Evolutionary conservation across 192 early-diverging fungal species (phyloP), one percentile per base, ranked within the genome.

Genomic region (Borealophlyctis nickersoniae): DNA sequence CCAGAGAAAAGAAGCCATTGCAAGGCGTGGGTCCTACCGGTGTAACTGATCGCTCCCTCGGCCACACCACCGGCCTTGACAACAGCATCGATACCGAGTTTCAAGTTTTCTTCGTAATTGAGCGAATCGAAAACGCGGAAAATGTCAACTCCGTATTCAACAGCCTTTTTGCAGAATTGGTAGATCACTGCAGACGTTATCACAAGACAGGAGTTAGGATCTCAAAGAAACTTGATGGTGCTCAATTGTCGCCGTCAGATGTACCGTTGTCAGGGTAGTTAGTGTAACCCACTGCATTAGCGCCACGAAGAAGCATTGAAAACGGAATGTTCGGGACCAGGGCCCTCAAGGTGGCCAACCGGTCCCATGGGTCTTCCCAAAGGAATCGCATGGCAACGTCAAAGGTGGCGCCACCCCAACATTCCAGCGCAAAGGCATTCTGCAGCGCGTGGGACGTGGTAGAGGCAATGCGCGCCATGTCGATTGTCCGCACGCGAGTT

Each of bases 61-160:
- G 91, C 86, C 34, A 98, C 90, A 77, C 95, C 95, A 49, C 93
- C 93, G 23, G 95, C 95, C 71, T 88, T 84, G 71, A 88, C 90
- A 24, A 98, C 93, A 11, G 93, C 92, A 57, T 91, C 89, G 58
- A 95, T 94, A 57, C 95, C 95, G 1, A 98, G 81, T 70, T 89
- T 87, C 79, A 98, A 81, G 80, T 98, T 98, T 72, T 95, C 93
- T 35, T 91, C 84, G 58, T 98, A 98, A 81, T 98, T 98, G 65
- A 98, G 85, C 56, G 91, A 93, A 76, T 98, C 95, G 78, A 98
- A 98, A 49, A 98, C 92, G 69, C 95, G 89, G 87, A 98, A 98
- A 45, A 98, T 84, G 71, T 98, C 95, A 71, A 98, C 89, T 58
- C 95, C 95, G 59, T 88, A 76, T 65, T 88, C 62, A 14, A 61